Percentiles rank a stretch among this genome's conserved stretches.
Evolutionary conservation across 2,329 filamentous ascomycete species (phyloP).

Genomic region (Westerdykella sp.): DNA sequence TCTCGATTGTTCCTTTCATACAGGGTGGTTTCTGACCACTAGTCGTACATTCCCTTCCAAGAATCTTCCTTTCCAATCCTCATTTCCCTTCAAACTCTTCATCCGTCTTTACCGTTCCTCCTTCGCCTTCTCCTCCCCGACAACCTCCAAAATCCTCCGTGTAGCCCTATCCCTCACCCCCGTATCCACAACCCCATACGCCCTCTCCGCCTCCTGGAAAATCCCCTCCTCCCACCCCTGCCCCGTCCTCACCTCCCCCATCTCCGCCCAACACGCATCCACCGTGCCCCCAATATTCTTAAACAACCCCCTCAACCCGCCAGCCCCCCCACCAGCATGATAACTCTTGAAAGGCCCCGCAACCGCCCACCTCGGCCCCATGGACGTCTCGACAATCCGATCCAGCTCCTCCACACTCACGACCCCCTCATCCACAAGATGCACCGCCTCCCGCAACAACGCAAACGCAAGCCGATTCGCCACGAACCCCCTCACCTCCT

Average conservation of each 20-base stretch:
- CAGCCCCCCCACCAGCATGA: slow-evolving; percentile 52
- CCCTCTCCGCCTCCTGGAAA: slow-evolving; percentile 41
- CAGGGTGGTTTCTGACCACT: too few relatives aligned
- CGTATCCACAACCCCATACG: slow-evolving; percentile 43
- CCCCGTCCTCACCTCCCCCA: slow-evolving; percentile 40
- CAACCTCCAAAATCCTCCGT: slow-evolving; percentile 37
- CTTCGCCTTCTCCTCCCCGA: slow-evolving; percentile 20
- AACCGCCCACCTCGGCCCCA: slow-evolving; percentile 52
- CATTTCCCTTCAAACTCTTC: background rate
- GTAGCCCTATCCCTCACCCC: slow-evolving; percentile 39
- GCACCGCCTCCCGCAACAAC: slow-evolving; percentile 50
- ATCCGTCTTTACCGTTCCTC: background rate
- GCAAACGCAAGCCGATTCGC: slow-evolving; percentile 55
- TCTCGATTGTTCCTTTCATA: too few relatives aligned
- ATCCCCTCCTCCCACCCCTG: slow-evolving; percentile 44
- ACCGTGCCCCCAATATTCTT: slow-evolving; percentile 53
- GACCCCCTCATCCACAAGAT: slow-evolving; percentile 49
- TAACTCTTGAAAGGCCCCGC: slow-evolving; percentile 55
- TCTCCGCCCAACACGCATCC: slow-evolving; percentile 49
- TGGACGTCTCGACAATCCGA: slow-evolving; percentile 45
- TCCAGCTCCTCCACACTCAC: slow-evolving; percentile 50
- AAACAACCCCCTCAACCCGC: slow-evolving; percentile 49
- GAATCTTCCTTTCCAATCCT: background rate
- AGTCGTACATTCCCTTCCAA: too few relatives aligned
- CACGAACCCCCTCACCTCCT: slow-evolving; percentile 52